These are phyloP conservation scores for Aspergillus vadensis DNA, from an alignment of 2,329 filamentous ascomycete species.

Conservation along the genomic window DNA sequence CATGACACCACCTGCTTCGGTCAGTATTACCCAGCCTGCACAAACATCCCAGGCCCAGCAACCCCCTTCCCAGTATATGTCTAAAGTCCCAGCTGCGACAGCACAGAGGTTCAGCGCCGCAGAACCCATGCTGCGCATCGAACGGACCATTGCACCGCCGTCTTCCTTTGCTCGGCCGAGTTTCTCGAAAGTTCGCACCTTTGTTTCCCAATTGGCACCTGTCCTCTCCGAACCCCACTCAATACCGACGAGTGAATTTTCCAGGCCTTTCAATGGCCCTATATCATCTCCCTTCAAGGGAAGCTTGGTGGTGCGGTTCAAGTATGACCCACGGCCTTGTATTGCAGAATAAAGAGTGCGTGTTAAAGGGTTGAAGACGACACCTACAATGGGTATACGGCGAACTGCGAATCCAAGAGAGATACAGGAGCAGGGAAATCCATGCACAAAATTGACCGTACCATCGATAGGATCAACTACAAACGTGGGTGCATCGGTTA, in stretches of 20 bases:
- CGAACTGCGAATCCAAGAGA: constrained; percentile 54
- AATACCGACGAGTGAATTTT: constrained; percentile 54
- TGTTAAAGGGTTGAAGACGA: constrained; percentile 60
- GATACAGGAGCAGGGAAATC: constrained; percentile 60
- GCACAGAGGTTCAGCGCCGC: no score
- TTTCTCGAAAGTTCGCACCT: constrained; percentile 56
- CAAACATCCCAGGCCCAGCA: no score
- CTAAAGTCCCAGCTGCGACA: no score
- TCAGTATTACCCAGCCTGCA: constrained; percentile 44
- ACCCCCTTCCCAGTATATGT: no score
- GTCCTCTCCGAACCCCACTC: constrained; percentile 64
- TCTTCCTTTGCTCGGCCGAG: constrained; percentile 35
- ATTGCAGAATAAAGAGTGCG: constrained; percentile 58
- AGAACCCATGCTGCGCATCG: no score
- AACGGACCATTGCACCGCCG: no score
- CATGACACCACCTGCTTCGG: constrained; percentile 61
- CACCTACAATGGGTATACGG: no score
- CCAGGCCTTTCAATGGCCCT: constrained; percentile 52
- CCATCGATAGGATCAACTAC: constrained; percentile 67
- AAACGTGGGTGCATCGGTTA: constrained; percentile 7
- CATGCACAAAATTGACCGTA: constrained; percentile 67
- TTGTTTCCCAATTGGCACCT: constrained; percentile 60
- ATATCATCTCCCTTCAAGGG: constrained; percentile 48
- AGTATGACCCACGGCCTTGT: constrained; percentile 56
- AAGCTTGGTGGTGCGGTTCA: constrained; percentile 43